Conservation (phyloP, 23 red algal genomes). For the Agarophyton chilense region DNA sequence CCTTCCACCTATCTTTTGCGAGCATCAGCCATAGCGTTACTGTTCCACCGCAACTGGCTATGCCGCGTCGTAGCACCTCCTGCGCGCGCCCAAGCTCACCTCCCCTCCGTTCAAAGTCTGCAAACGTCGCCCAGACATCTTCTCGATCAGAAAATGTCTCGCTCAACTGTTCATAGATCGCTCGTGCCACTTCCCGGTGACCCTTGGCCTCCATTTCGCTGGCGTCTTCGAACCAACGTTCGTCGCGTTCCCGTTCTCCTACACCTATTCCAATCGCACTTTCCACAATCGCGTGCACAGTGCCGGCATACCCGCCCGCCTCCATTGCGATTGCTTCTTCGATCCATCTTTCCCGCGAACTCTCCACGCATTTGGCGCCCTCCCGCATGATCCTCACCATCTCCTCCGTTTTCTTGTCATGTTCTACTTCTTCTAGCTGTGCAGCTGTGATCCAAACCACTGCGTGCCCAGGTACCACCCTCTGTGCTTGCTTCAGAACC, state of each 20-base stretch:
- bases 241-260: conserved; percentile 18
- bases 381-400: conserved; percentile 47
- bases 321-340: conserved; percentile 51
- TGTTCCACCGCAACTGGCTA: conserved; percentile 47
- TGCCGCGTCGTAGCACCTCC: conserved; percentile 41
- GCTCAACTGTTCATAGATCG: conserved; percentile 53
- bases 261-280: conserved; percentile 43
- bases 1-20: conserved; percentile 72
- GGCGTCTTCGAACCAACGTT: conserved; percentile 71
- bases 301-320: conserved; percentile 36
- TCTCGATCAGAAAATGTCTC: conserved; percentile 19
- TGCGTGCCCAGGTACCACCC: conserved; percentile 29
- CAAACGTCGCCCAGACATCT: conserved; percentile 69
- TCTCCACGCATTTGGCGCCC: conserved; percentile 30
- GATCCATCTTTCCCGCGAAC: conserved; percentile 67
- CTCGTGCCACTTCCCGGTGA: conserved; percentile 46
- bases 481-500: conserved; percentile 67
- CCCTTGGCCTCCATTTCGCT: conserved; percentile 60
- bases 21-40: conserved; percentile 80
- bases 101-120: conserved; percentile 71
- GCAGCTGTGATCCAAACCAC: conserved; percentile 77
- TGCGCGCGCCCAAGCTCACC: conserved; percentile 39
- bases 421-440: conserved; percentile 75
- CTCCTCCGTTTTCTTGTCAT: neutral
- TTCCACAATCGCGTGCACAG: conserved; percentile 32